Conservation (phyloP, 371 early-diverging fungal species). For the Synchytrium microbalum region DNA sequence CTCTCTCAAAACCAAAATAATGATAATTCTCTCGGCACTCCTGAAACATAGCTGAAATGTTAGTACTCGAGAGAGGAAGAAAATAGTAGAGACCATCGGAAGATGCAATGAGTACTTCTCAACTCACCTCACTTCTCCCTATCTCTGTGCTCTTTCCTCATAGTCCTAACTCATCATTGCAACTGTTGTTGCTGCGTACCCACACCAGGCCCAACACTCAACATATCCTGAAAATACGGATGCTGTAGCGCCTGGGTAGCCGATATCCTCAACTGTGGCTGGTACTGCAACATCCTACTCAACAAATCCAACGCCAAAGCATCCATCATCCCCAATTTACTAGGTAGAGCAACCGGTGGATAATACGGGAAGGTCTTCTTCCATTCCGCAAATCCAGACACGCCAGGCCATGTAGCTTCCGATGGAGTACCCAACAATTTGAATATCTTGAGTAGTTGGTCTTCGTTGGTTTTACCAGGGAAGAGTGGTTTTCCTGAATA, state of each 20-base stretch:
- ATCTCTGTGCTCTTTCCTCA: too few relatives aligned
- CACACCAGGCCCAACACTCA: background rate
- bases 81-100: too few relatives aligned
- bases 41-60: too few relatives aligned
- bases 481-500: slow-evolving; percentile 83
- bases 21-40: too few relatives aligned
- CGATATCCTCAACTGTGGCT: slow-evolving; percentile 70
- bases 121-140: too few relatives aligned
- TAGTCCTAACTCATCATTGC: too few relatives aligned
- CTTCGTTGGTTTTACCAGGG: slow-evolving; percentile 87
- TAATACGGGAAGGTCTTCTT: slow-evolving; percentile 48
- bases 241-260: slow-evolving; percentile 78
- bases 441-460: slow-evolving; percentile 54
- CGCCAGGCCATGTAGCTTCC: slow-evolving; percentile 79
- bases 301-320: slow-evolving; percentile 62
- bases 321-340: slow-evolving; percentile 46
- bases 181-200: background rate
- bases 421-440: slow-evolving; percentile 75
- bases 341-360: slow-evolving; percentile 63
- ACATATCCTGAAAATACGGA: slow-evolving; percentile 37
- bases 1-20: too few relatives aligned
- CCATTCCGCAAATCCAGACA: slow-evolving; percentile 83
- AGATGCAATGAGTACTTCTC: too few relatives aligned
- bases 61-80: too few relatives aligned
- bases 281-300: slow-evolving; percentile 68